Conservation (phyloP, 1,284 basidiomycete species). For the Cryptococcus sp. region DNA sequence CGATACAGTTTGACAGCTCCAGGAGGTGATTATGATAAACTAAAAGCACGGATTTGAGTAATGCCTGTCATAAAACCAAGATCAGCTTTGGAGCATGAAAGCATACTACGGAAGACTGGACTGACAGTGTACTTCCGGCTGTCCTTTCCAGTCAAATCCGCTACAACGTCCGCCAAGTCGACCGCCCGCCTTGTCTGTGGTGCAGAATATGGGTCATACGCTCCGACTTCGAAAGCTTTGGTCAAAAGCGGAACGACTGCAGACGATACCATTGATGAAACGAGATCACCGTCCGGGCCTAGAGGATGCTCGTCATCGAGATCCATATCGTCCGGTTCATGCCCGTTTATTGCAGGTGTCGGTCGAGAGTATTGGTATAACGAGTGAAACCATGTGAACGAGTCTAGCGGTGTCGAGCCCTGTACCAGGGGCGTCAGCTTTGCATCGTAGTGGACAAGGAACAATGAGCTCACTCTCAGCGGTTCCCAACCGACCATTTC, state of each 20-base stretch:
- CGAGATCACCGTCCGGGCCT: conserved; percentile 83
- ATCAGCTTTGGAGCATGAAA: not conserved
- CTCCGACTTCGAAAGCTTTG: conserved; percentile 69
- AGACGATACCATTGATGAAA: conserved; percentile 82
- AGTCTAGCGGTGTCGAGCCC: conserved; percentile 67
- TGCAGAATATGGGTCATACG: conserved; percentile 79
- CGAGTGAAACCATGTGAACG: conserved; percentile 78
- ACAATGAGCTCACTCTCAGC: conserved; percentile 63
- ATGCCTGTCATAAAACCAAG: conserved; percentile 55
- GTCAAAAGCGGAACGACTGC: conserved; percentile 75
- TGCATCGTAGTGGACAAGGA: not conserved
- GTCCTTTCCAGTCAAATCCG: conserved; percentile 69
- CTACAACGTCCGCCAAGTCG: conserved; percentile 78
- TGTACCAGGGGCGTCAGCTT: conserved; percentile 29
- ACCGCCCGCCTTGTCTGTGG: conserved; percentile 65
- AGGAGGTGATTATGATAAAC: conserved; percentile 64
- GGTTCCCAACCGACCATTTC: conserved; percentile 88
- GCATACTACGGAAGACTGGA: conserved; percentile 2
- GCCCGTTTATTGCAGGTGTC: conserved; percentile 12
- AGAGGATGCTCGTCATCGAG: conserved; percentile 59
- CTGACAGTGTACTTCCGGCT: conserved; percentile 67
- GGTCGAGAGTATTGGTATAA: conserved; percentile 77
- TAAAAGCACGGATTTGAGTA: conserved; percentile 65
- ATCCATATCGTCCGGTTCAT: conserved; percentile 52
- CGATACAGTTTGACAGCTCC: conserved; percentile 56